A percentile compares a stretch with the other conserved stretches of the same genome.
Conservation (phyloP, 441 rosid genomes). For the Hura crepitans region DNA sequence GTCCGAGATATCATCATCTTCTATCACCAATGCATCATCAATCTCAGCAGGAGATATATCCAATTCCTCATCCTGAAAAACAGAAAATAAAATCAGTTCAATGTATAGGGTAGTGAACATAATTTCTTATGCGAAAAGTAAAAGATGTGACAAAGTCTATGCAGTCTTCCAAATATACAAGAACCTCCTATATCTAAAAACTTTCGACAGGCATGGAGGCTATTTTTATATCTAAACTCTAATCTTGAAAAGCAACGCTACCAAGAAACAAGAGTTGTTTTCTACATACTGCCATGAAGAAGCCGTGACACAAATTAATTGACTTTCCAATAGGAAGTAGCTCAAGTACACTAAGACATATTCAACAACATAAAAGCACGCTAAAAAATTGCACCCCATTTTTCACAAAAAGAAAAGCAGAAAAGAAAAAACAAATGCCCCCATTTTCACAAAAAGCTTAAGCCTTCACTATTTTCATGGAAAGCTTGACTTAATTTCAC, state of each 20-base stretch:
- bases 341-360: not conserved
- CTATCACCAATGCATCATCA: constrained; percentile 95
- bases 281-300: not conserved
- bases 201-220: no score
- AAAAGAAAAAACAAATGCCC: no score
- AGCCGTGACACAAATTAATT: not conserved
- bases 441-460: no score
- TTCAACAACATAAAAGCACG: not conserved
- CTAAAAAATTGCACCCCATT: no score
- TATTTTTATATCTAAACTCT: not conserved
- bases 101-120: not conserved
- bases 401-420: no score
- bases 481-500: not conserved
- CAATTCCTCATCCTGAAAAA: constrained; percentile 80
- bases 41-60: constrained; percentile 89
- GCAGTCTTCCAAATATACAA: not conserved
- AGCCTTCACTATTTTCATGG: not conserved
- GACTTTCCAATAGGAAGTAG: not conserved
- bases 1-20: constrained; percentile 96
- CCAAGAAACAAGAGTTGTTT: not conserved
- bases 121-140: no score
- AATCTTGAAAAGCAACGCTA: constrained; percentile 5
- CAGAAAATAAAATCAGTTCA: not conserved
- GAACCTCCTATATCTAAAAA: not conserved
- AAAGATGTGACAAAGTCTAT: not conserved